Evolutionary conservation across 2,329 filamentous ascomycete species (phyloP).

Genomic region (Grosmannia serpens): DNA sequence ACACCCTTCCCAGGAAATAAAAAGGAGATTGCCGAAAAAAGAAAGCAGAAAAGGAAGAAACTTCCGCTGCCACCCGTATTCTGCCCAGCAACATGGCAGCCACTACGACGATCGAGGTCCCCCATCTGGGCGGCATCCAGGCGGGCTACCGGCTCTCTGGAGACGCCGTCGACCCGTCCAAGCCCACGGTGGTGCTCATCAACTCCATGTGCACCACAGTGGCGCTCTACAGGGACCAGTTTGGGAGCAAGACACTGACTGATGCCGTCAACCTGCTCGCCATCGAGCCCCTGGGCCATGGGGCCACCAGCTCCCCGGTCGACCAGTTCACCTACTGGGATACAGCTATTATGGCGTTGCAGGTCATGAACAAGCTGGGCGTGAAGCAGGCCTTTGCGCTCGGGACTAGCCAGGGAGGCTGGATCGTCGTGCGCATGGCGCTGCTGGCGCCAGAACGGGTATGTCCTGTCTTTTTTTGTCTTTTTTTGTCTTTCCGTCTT

Average conservation of each 20-base stretch:
- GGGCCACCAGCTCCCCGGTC: slow-evolving; percentile 26
- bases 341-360: slow-evolving; percentile 39
- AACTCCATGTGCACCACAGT: slow-evolving; percentile 36
- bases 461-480: slow-evolving; percentile 3
- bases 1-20: not conserved
- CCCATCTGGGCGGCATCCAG: slow-evolving; percentile 9
- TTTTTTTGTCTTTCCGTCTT: not conserved
- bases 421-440: slow-evolving; percentile 39
- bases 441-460: slow-evolving; percentile 35
- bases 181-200: slow-evolving; percentile 36
- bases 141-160: slow-evolving; percentile 19
- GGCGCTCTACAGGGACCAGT: slow-evolving; percentile 30
- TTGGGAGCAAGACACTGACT: slow-evolving; percentile 25
- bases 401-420: slow-evolving; percentile 42
- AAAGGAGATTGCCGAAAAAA: not conserved
- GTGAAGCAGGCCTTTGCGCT: slow-evolving; percentile 37
- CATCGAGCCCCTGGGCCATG: slow-evolving; percentile 38
- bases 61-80: not conserved
- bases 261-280: slow-evolving; percentile 33
- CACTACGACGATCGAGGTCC: slow-evolving; percentile 6
- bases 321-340: slow-evolving; percentile 47
- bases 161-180: slow-evolving; percentile 28
- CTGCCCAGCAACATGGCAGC: slow-evolving; percentile 1
- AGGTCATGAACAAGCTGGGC: slow-evolving; percentile 40
- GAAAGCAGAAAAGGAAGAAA: not conserved